Evolutionary conservation across 1,284 basidiomycete species (phyloP).

Genomic region (Exobasidium rhododendri): DNA sequence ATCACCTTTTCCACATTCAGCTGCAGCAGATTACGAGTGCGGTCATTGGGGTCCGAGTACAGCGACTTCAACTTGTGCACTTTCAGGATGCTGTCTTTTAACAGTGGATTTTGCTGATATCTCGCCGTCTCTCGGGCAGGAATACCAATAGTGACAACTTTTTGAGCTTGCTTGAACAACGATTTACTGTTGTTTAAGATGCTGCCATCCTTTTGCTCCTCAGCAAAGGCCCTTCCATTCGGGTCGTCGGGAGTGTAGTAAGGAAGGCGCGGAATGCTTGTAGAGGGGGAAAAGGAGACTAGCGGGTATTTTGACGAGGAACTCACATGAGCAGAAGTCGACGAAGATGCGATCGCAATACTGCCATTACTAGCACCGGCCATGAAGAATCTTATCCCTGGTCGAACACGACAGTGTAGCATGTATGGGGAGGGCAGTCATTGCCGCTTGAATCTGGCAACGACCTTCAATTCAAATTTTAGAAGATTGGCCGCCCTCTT

Average conservation of each 20-base stretch:
- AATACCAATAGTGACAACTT: background rate
- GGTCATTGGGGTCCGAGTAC: background rate
- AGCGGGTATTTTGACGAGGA: background rate
- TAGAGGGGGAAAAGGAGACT: background rate
- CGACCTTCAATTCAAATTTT: no score
- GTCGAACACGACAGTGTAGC: no score
- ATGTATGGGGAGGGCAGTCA: no score
- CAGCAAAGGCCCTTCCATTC: background rate
- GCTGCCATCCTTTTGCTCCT: conserved; percentile 3
- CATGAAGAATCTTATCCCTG: no score
- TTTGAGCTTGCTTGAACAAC: background rate
- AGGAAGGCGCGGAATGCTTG: conserved; percentile 1
- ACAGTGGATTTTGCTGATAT: background rate
- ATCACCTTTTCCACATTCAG: background rate
- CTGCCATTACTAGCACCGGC: no score
- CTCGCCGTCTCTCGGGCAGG: background rate
- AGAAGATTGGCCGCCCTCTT: no score
- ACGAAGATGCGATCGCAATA: no score
- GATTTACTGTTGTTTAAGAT: background rate
- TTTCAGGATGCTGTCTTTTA: background rate
- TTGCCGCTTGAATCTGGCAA: no score
- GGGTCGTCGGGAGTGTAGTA: background rate
- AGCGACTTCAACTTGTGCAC: background rate
- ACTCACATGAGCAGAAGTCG: no score
- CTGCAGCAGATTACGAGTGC: background rate